phyloP scores from a whole-genome alignment of 164 flowering plant species.

The Pachysandra terminalis region DNA sequence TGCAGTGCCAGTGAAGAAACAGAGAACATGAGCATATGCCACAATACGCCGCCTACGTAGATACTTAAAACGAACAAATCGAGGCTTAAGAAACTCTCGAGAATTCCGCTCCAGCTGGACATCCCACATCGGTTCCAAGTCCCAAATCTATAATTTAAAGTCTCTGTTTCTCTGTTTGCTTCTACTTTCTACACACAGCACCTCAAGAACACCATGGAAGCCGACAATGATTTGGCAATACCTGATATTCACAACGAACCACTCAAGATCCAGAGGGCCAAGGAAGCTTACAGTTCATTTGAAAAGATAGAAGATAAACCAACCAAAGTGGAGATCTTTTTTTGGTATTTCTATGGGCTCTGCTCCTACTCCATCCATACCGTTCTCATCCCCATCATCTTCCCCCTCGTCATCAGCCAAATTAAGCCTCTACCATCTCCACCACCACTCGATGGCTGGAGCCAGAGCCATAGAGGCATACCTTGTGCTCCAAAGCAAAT shows the following conservation, averaged over 20 bases:
- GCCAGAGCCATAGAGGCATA: conserved; percentile 18
- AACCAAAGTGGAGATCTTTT: conserved; percentile 28
- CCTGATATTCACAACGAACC: conserved; percentile 20
- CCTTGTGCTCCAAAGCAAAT: conserved; percentile 26
- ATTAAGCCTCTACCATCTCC: conserved; percentile 10
- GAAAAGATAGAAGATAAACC: conserved; percentile 37
- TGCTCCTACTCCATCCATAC: conserved; percentile 57
- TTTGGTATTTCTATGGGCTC: conserved; percentile 50
- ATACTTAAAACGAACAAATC: not conserved
- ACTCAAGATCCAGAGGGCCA: conserved; percentile 26
- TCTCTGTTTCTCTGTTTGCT: not conserved
- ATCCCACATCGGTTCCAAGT: not conserved
- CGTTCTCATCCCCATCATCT: conserved; percentile 48
- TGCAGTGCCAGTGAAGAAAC: not conserved
- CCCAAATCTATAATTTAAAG: too few relatives aligned
- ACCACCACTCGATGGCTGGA: conserved; percentile 23
- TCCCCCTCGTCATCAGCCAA: conserved; percentile 55
- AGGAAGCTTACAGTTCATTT: conserved; percentile 27
- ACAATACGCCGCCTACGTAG: not conserved
- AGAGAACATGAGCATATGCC: not conserved
- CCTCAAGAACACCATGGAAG: not conserved
- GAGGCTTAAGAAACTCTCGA: not conserved
- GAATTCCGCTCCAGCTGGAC: not conserved
- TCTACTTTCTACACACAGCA: not conserved
- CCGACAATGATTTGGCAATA: too few relatives aligned